phyloP scores from a whole-genome alignment of 2,329 filamentous ascomycete species.

The Diaporthe helianthi region DNA sequence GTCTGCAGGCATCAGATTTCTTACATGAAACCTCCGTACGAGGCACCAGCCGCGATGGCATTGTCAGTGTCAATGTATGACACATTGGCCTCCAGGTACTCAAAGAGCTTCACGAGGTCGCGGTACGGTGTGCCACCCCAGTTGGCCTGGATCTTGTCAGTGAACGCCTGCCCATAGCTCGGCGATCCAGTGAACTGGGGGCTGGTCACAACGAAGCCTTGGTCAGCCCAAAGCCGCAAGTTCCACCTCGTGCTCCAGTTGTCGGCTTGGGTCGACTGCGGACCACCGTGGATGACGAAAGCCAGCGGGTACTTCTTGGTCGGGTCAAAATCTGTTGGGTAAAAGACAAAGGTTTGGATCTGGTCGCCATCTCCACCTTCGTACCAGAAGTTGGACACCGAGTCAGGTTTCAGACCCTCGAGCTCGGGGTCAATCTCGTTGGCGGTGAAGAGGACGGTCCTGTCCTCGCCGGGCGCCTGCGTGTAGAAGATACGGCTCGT shows the following conservation, averaged over 20 bases:
- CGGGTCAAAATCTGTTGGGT: slow-evolving; percentile 43
- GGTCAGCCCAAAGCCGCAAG: slow-evolving; percentile 61
- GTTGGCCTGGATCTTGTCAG: slow-evolving; percentile 55
- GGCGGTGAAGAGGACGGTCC: slow-evolving; percentile 44
- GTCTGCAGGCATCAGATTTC: slow-evolving; percentile 18
- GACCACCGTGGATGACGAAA: slow-evolving; percentile 61
- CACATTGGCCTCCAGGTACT: slow-evolving; percentile 58
- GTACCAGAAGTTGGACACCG: slow-evolving; percentile 47
- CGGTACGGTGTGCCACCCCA: slow-evolving; percentile 63
- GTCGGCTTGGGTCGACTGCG: slow-evolving; percentile 59
- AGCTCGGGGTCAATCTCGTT: slow-evolving; percentile 46
- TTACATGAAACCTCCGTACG: slow-evolving; percentile 62
- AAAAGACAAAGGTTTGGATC: slow-evolving; percentile 45
- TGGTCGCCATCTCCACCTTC: slow-evolving; percentile 40
- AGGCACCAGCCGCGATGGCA: slow-evolving; percentile 59
- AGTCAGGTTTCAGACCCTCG: slow-evolving; percentile 42
- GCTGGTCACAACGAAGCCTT: slow-evolving; percentile 61
- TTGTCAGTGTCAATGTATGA: slow-evolving; percentile 57
- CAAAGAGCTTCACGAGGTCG: slow-evolving; percentile 60
- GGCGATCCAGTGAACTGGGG: slow-evolving; percentile 62
- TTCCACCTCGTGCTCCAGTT: slow-evolving; percentile 62
- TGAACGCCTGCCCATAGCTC: slow-evolving; percentile 61
- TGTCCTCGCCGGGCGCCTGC: slow-evolving; percentile 40
- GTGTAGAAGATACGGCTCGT: slow-evolving; percentile 45
- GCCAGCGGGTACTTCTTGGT: slow-evolving; percentile 59